Conservation (phyloP, 768 basidiomycete species). For the Tulasnella calospora region DNA sequence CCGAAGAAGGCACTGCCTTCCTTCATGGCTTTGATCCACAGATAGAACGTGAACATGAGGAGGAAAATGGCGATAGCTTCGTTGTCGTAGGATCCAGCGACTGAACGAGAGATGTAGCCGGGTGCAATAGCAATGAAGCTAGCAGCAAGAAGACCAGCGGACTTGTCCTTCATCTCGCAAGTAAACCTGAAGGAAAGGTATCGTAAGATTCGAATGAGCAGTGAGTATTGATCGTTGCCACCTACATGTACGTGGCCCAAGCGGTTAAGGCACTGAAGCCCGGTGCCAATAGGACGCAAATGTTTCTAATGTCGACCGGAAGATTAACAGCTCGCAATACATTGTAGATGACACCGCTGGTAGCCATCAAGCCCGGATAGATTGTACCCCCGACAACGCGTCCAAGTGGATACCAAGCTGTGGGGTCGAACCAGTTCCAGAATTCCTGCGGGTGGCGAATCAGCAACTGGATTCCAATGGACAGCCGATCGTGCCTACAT, state of each 20-base stretch:
- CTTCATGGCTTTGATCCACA: slow-evolving; percentile 95
- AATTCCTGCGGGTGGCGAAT: slow-evolving; percentile 62
- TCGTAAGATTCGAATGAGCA: slow-evolving; percentile 2
- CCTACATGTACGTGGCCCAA: slow-evolving; percentile 92
- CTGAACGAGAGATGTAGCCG: slow-evolving; percentile 97
- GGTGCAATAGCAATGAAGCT: slow-evolving; percentile 98
- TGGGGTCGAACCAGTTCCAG: slow-evolving; percentile 99
- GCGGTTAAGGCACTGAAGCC: slow-evolving; percentile 96
- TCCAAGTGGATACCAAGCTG: slow-evolving; percentile 98
- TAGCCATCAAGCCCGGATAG: slow-evolving; percentile 97
- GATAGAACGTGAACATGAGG: slow-evolving; percentile 97
- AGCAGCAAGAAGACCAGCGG: slow-evolving; percentile 93
- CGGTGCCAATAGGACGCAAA: slow-evolving; percentile 94
- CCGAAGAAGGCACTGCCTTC: slow-evolving; percentile 89
- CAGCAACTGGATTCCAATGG: background rate
- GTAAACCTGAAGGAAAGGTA: slow-evolving; percentile 65
- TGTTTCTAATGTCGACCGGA: slow-evolving; percentile 94
- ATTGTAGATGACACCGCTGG: slow-evolving; percentile 95
- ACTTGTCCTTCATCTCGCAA: slow-evolving; percentile 90
- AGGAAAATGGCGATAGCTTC: slow-evolving; percentile 99
- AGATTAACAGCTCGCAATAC: slow-evolving; percentile 80
- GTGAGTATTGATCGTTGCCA: background rate
- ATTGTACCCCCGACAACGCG: slow-evolving; percentile 98
- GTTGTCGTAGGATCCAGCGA: slow-evolving; percentile 98
- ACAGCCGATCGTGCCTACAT: slow-evolving; percentile 51